These are phyloP conservation scores for Phoma sp. DNA, from an alignment of 2,329 filamentous ascomycete genomes.

Conservation along the genomic window DNA sequence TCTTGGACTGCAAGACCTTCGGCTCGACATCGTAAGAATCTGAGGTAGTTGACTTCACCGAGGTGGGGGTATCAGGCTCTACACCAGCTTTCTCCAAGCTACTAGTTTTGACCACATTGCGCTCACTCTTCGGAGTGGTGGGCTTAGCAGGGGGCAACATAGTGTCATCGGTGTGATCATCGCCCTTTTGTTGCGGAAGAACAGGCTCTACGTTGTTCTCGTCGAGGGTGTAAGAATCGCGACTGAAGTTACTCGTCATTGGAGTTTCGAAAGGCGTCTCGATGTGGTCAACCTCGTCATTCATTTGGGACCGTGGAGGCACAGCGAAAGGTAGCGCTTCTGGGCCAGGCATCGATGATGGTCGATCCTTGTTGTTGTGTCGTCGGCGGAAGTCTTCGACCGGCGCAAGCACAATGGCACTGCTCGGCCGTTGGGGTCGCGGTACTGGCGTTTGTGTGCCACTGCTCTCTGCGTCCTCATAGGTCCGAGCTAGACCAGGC, in stretches of 20 bases:
- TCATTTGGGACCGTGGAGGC: conserved; percentile 3
- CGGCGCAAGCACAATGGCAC: conserved; percentile 40
- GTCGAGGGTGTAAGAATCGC: conserved; percentile 32
- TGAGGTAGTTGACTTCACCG: conserved; percentile 19
- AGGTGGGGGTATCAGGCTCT: conserved; percentile 24
- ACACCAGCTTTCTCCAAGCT: conserved; percentile 23
- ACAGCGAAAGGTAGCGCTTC: conserved; percentile 28
- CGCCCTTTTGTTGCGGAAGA: conserved; percentile 4
- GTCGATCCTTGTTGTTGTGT: conserved; percentile 31
- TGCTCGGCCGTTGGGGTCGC: conserved; percentile 35
- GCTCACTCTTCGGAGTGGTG: conserved; percentile 21
- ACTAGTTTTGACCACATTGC: conserved; percentile 20
- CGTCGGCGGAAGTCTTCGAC: conserved; percentile 28
- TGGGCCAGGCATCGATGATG: conserved; percentile 43
- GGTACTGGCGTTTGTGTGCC: conserved; percentile 37
- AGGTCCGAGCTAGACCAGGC: conserved; percentile 72
- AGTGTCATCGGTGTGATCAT: conserved; percentile 31
- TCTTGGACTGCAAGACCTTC: conserved; percentile 44
- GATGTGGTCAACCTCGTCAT: conserved; percentile 4
- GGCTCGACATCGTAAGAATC: conserved; percentile 33
- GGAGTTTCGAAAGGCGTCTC: conserved; percentile 35
- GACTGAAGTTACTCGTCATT: conserved; percentile 30
- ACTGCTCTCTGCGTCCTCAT: conserved; percentile 57
- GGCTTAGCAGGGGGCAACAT: conserved; percentile 45
- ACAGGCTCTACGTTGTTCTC: conserved; percentile 18